These are phyloP conservation scores for Parathielavia appendiculata DNA, from an alignment of 495 filamentous ascomycete genomes.

Conservation along the genomic window DNA sequence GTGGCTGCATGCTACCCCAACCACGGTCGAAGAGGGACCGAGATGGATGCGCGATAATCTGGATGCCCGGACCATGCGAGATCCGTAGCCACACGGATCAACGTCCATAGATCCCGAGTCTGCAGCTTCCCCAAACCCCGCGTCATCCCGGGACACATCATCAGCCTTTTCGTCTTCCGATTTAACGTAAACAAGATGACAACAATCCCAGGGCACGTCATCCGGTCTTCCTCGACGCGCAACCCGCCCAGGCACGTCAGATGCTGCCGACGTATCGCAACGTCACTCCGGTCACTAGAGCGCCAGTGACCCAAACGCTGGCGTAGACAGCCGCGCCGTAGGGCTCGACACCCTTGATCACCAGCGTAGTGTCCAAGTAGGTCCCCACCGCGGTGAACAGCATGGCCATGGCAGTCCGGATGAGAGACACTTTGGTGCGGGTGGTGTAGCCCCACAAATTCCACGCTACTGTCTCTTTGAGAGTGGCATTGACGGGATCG, in stretches of 20 bases:
- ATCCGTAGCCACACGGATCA: neutral
- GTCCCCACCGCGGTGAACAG: conserved; percentile 56
- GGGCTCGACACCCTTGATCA: conserved; percentile 60
- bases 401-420: conserved; percentile 58
- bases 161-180: conserved; percentile 2
- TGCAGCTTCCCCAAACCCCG: conserved; percentile 11
- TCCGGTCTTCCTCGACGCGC: neutral
- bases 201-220: neutral
- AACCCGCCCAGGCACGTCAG: conserved; percentile 9
- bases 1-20: neutral
- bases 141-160: neutral
- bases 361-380: conserved; percentile 55
- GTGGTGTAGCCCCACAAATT: conserved; percentile 57
- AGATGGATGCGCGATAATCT: conserved; percentile 18
- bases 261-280: conserved; percentile 41
- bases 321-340: conserved; percentile 66
- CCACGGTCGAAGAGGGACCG: conserved; percentile 1
- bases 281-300: conserved; percentile 51
- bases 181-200: neutral
- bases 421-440: conserved; percentile 60
- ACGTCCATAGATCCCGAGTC: conserved; percentile 1
- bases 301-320: conserved; percentile 61
- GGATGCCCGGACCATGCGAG: conserved; percentile 12
- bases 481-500: conserved; percentile 49
- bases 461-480: conserved; percentile 56